Base-by-base conservation (phyloP, 331 rosid genomes). In the Quercus lobata region DNA sequence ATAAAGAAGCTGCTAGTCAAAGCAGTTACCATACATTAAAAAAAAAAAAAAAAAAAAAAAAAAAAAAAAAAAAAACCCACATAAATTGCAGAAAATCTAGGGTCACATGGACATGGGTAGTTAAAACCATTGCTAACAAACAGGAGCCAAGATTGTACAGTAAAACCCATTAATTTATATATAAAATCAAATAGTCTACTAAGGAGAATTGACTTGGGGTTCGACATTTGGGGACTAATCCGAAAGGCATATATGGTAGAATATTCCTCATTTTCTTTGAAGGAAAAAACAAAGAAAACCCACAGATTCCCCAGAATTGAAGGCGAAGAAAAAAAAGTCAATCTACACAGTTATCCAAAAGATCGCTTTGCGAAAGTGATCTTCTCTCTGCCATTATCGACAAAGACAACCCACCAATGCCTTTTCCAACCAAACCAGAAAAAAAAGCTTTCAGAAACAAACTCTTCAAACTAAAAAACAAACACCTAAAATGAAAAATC, bases 211-310 rank as follows among this genome's bases (percentile, higher is more conserved):
- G 91, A 90, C 91, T 82, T 76, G 62, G 53, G 76, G 63, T 46
- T 70, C 78, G 73, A 77, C 66, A 57, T 18, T 35, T 35, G 75
- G 35, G 79, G 83, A 77, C 73, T 69, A 75, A 60, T 80, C 87
- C 80, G 74, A 82, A 89, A 32, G 81, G 92, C 79, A 92, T 87
- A 82, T 74, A 49, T 85, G 78, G 46, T 75, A 84, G 96, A 85
- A 92, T 91, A 91, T 93, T 91, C 97, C 80, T 60, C 74, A 34
- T 69, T 35, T 34, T 7, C 18, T 34, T 9, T 54, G 76, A 80
- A 72, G 54, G 72, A 77, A 58, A 76, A 68, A 44, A 4, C 53
- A 30, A 78, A 81, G 66, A 76, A 44, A 75, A 71, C 70, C 81
- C 81, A 55, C 2, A 86, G 74, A 81, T 80, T 65, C 84, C 84